These are phyloP conservation scores for Candida morakotiae DNA, from an alignment of 805 yeast species.

Conservation along the genomic window DNA sequence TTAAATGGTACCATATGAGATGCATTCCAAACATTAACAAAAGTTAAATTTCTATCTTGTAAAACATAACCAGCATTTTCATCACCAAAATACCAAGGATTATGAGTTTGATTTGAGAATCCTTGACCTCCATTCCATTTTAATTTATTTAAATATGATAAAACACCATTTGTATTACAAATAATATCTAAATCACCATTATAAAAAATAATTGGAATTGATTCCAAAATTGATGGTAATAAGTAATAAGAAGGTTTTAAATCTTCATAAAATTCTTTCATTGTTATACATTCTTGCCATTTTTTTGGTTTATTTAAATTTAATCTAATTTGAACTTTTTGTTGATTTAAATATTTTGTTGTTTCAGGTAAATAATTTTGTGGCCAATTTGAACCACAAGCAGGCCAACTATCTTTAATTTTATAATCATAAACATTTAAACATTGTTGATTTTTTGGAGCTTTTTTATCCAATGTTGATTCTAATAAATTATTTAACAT, in stretches of 20 bases:
- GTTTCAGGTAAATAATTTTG: constrained; percentile 49
- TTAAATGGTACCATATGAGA: constrained; percentile 96
- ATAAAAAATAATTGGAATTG: constrained; percentile 65
- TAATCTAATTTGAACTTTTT: constrained; percentile 46
- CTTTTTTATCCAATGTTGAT: constrained; percentile 22
- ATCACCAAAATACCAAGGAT: constrained; percentile 44
- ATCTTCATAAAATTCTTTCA: constrained; percentile 48
- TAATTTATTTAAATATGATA: constrained; percentile 57
- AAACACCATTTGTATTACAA: constrained; percentile 79
- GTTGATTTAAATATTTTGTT: constrained; percentile 44
- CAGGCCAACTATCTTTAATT: constrained; percentile 67
- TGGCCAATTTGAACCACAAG: constrained; percentile 96
- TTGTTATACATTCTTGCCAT: constrained; percentile 81
- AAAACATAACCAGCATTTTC: constrained; percentile 35
- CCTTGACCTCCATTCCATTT: constrained; percentile 64
- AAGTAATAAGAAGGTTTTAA: constrained; percentile 62
- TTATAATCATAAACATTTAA: constrained; percentile 80
- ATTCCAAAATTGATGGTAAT: constrained; percentile 58
- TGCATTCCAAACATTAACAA: constrained; percentile 67
- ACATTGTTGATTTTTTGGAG: constrained; percentile 49
- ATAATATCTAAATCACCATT: constrained; percentile 87
- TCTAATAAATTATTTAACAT: constrained; percentile 38
- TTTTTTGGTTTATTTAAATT: constrained; percentile 39
- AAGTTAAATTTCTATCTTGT: constrained; percentile 68
- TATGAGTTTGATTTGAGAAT: constrained; percentile 23